Conservation (phyloP, 1,284 basidiomycete species). For the Exobasidium cylindrosporum region DNA sequence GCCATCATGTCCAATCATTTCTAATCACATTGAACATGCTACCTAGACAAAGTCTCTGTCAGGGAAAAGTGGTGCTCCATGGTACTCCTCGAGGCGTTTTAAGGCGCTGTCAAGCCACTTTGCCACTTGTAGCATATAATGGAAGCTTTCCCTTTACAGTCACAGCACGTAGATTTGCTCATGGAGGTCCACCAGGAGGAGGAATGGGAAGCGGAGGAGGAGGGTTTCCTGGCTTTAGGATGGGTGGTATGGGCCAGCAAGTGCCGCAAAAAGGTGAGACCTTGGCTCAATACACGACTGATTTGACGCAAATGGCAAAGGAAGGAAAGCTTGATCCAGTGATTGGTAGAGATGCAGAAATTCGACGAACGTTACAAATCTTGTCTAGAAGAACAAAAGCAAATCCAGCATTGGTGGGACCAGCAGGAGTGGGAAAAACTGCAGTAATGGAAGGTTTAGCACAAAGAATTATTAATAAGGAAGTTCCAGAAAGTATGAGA, state of each 20-base stretch:
- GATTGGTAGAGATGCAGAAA: conserved; percentile 68
- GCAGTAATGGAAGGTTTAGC: conserved; percentile 89
- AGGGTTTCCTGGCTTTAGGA: conserved; percentile 23
- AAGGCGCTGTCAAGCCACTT: no score
- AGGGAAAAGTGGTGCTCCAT: no score
- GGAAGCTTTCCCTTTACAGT: no score
- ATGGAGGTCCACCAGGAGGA: background rate
- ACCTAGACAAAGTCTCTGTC: no score
- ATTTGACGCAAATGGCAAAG: conserved; percentile 32
- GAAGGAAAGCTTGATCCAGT: conserved; percentile 41
- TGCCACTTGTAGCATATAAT: no score
- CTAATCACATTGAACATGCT: no score
- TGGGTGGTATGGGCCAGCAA: conserved; percentile 21
- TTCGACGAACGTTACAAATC: conserved; percentile 80
- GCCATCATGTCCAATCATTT: no score
- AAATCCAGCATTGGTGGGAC: conserved; percentile 70
- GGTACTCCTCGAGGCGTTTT: no score
- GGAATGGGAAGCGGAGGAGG: background rate
- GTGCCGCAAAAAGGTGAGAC: conserved; percentile 24
- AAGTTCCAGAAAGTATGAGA: conserved; percentile 68
- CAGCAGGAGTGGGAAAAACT: conserved; percentile 57
- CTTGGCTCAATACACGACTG: conserved; percentile 29
- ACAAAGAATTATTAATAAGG: conserved; percentile 78
- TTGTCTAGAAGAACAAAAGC: conserved; percentile 58
- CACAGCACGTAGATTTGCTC: background rate